Evolutionary conservation across 345 rosid genomes (phyloP), one percentile per base, ranked within the genome.

Genomic region (Lenwebbia sp.): DNA sequence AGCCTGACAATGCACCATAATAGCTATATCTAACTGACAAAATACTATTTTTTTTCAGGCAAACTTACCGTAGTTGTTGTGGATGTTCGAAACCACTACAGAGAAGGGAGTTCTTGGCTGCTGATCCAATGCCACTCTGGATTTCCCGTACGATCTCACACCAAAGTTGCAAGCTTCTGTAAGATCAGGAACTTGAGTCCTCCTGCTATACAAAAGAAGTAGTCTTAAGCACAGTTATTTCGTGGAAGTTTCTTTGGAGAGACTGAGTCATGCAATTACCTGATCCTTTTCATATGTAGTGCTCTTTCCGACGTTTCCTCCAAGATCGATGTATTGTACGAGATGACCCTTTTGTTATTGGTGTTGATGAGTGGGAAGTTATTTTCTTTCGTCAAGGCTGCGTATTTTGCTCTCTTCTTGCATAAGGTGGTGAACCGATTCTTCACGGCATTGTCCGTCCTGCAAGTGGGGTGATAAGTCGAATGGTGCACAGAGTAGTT

Each of bases 361-460:
- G 90, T 85, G 90, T 94, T 95, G 57, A 93, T 89, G 88, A 86
- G 90, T 84, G 91, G 82, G 74, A 65, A 91, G 54, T 54, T 92
- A 51, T 94, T 97, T 91, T 94, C 99, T 89, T 97, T 95, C 13
- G 94, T 96, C 88, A 96, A 91, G 86, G 98, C 96, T 91, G 96
- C 99, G 82, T 94, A 94, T 89, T 95, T 97, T 50, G 98, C 98
- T 90, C 95, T 97, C 91, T 96, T 97, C 94, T 97, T 97, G 90
- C 99, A 96, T 57, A 97, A 90, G 41, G 99, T 97, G 23, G 99
- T 90, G 89, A 97, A 97, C 60, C 99, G 92, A 86, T 97, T 97
- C 91, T 97, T 97, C 90, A 97, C 99, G n/a, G 99, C 99, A 86
- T 97, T 97, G 92, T 97, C 99, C 40, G 99, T 97, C 91, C 99